Conservation (phyloP, 2,329 filamentous ascomycete species). For the Epichloe uncinata region DNA sequence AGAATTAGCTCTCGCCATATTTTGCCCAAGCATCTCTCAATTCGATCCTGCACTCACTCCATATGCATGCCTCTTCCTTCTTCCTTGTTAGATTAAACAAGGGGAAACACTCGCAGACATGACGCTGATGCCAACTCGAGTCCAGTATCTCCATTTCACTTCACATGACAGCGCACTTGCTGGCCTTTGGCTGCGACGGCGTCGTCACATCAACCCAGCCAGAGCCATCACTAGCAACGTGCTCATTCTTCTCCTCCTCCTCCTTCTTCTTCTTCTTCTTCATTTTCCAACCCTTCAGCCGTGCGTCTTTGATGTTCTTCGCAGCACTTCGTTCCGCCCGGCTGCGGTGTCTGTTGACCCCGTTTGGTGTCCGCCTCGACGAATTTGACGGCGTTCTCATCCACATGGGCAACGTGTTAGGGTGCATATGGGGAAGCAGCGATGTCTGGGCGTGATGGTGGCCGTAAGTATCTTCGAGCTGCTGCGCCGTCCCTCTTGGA, state of each 20-base stretch:
- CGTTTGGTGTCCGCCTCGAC: slow-evolving; percentile 24
- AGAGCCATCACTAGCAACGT: slow-evolving; percentile 24
- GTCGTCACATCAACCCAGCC: slow-evolving; percentile 41
- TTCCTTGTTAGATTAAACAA: not conserved
- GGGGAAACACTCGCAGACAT: not conserved
- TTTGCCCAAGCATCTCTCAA: not conserved
- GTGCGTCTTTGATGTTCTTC: slow-evolving; percentile 49
- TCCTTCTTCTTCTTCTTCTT: slow-evolving; percentile 26
- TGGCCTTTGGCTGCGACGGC: slow-evolving; percentile 20
- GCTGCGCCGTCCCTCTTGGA: slow-evolving; percentile 34
- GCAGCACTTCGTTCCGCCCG: slow-evolving; percentile 46
- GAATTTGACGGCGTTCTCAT: slow-evolving; percentile 22
- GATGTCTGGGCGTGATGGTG: slow-evolving; percentile 11
- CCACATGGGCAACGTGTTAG: slow-evolving; percentile 18
- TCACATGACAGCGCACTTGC: slow-evolving; percentile 42
- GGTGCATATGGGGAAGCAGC: slow-evolving; percentile 4
- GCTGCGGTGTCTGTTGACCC: slow-evolving; percentile 35
- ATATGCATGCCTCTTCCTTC: not conserved
- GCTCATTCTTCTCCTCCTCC: slow-evolving; percentile 17
- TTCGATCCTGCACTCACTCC: not conserved
- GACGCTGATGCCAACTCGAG: not conserved
- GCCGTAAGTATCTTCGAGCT: slow-evolving; percentile 43
- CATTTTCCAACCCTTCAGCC: slow-evolving; percentile 41
- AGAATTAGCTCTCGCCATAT: not conserved
- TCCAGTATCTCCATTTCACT: not conserved